Base-by-base conservation (phyloP, 768 basidiomycete genomes). In the Boletus rubroflammeus region DNA sequence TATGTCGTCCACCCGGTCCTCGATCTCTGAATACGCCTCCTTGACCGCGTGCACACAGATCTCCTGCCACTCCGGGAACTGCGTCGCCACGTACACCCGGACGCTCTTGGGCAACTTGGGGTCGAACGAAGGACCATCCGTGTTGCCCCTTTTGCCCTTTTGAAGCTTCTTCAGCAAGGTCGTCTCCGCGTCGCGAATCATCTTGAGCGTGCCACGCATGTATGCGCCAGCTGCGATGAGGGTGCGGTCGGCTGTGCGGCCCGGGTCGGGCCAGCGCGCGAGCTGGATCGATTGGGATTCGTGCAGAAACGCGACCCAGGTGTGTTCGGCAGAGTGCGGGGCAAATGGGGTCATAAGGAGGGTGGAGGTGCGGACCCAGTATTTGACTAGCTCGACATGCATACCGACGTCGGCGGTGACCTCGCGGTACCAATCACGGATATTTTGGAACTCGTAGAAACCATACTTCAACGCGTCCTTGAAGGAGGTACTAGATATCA, bases 11-110 rank as follows among this genome's bases (percentile, higher is more conserved):
- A 98, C 86, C 61, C 77, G 80, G 54, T 83, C 79, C 26, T 75
- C 74, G 50, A 74, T 72, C 50, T 76, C 76, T 39, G 74, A 73
- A 63, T 87, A 94, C 25, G 85, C 75, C 13, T 85, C 83, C 73
- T 82, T 82, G 46, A 95, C 78, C 38, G 84, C 76, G 64, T 84
- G 81, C 47, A 98, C 88, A 64, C 90, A 90, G 26, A 72, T 69
- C 61, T 93, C 84, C 70, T 99, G 96, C 96, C 97, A 99, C 60
- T 85, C 86, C 0, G 97, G 97, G 82, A 94, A 98, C 46, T 75
- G 69, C 23, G 82, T 90, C 53, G 97, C 90, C 47, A 98, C 90
- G 70, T 90, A 98, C n/a, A 98, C 80, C 56, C 88, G 77, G 17
- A 94, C 88, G 47, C 80, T 83, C 75, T 92, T 94, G 2, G 91